Percentiles rank a stretch among this genome's conserved stretches.
Conservation (phyloP, 108 stramenopile species). For the Cylindrotheca closterium region DNA sequence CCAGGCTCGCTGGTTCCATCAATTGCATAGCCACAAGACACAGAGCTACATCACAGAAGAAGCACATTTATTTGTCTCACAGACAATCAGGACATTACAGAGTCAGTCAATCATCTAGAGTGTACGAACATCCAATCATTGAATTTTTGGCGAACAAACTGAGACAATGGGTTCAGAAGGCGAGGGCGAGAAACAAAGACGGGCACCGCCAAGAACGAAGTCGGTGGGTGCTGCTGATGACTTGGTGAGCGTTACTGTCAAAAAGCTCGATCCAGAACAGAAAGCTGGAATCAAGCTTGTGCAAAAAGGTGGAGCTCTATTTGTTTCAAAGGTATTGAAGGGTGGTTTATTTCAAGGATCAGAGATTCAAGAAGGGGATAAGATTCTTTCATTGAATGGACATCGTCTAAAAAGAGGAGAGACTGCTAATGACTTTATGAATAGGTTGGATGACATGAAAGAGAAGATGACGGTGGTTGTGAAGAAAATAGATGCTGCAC, state of each 20-base stretch:
- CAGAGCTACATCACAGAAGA: too few species aligned
- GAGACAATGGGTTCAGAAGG: too few species aligned
- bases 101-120: too few species aligned
- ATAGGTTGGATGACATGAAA: neutral
- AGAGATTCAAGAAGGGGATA: conserved; percentile 30
- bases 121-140: too few species aligned
- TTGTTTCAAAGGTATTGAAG: conserved; percentile 14
- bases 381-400: conserved; percentile 26
- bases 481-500: conserved; percentile 15
- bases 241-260: conserved; percentile 29
- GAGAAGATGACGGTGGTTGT: conserved; percentile 24
- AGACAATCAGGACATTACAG: too few species aligned
- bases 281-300: conserved; percentile 31
- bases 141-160: too few species aligned
- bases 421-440: conserved; percentile 13
- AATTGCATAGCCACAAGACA: too few species aligned
- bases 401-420: conserved; percentile 27
- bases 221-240: conserved; percentile 7
- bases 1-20: too few species aligned
- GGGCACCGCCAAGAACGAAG: neutral
- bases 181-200: neutral
- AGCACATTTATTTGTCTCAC: too few species aligned
- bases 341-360: conserved; percentile 29
- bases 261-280: conserved; percentile 19
- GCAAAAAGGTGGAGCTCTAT: conserved; percentile 16